Evolutionary conservation across 2,329 filamentous ascomycete species (phyloP).

Genomic region (Paradendryphiella salina): DNA sequence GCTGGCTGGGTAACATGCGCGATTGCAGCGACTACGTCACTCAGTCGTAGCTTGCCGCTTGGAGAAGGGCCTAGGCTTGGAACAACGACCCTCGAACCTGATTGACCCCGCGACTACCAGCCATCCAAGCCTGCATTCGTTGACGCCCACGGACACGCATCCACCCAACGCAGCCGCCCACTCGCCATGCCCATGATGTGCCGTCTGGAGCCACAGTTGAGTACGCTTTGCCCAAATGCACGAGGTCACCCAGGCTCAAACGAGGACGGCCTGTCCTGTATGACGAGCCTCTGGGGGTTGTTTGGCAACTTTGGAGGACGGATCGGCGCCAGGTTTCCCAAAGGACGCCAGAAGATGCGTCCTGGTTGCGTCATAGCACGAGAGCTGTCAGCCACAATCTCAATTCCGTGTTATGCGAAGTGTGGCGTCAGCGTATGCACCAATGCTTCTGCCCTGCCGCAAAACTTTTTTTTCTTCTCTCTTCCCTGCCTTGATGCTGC

Average conservation of each 20-base stretch:
- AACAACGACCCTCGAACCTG: conserved; percentile 5
- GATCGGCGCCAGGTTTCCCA: conserved; percentile 17
- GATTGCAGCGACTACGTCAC: conserved; percentile 22
- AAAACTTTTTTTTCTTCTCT: neutral
- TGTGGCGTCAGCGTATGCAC: conserved; percentile 3
- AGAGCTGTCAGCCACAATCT: conserved; percentile 16
- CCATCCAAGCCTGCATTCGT: neutral
- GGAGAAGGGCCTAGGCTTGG: conserved; percentile 10
- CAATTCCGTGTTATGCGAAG: conserved; percentile 2
- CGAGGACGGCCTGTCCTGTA: conserved; percentile 4
- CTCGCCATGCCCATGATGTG: neutral
- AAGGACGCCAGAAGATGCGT: conserved; percentile 8
- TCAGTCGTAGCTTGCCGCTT: conserved; percentile 16
- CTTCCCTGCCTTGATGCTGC: neutral
- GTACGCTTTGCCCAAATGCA: neutral
- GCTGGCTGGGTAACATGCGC: conserved; percentile 15
- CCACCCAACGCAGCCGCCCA: neutral
- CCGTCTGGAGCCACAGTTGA: conserved; percentile 4
- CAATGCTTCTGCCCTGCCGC: neutral
- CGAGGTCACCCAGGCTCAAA: conserved; percentile 3
- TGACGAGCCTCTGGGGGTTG: conserved; percentile 11
- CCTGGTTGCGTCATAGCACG: conserved; percentile 20
- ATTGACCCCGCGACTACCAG: conserved; percentile 10
- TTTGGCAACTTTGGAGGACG: neutral
- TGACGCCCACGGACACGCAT: conserved; percentile 3